phyloP scores from a whole-genome alignment of 108 stramenopile genomes.

The Cyclotella cryptica region DNA sequence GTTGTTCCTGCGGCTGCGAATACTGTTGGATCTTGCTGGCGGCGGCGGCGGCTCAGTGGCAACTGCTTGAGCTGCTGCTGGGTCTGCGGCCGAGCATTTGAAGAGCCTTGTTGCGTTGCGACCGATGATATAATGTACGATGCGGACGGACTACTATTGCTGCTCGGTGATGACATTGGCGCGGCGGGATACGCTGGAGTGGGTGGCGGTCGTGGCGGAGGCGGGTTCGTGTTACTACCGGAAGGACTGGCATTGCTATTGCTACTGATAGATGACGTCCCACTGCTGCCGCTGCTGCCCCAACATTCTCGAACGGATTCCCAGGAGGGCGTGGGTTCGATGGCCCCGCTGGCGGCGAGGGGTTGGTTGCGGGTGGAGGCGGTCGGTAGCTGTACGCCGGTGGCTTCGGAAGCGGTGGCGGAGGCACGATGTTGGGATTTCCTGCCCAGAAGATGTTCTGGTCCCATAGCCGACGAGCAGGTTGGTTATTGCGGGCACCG shows the following conservation, averaged over 20 bases:
- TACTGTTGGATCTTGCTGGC: background rate
- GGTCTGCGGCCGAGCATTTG: background rate
- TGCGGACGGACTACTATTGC: too few relatives aligned
- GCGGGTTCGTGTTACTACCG: background rate
- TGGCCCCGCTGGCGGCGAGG: background rate
- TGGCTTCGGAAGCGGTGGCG: background rate
- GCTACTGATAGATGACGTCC: background rate
- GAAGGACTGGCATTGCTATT: background rate
- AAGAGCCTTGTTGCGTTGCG: too few relatives aligned
- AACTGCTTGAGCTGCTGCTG: too few relatives aligned
- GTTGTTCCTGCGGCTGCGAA: background rate
- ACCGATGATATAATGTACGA: too few relatives aligned
- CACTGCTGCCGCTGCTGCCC: background rate
- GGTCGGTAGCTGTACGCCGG: background rate
- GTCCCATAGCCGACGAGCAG: background rate
- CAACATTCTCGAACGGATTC: slow-evolving; percentile 3
- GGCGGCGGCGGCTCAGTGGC: too few relatives aligned
- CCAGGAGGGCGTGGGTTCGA: background rate
- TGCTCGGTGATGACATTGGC: too few relatives aligned
- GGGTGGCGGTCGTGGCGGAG: background rate
- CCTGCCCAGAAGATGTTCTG: slow-evolving; percentile 21
- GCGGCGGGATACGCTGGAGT: too few relatives aligned
- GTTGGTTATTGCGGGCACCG: background rate
- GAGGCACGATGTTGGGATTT: background rate
- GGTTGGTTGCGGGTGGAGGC: background rate